These are phyloP conservation scores for Dysphania ambrosioides DNA, from an alignment of 148 eudicot genomes.

Conservation along the genomic window DNA sequence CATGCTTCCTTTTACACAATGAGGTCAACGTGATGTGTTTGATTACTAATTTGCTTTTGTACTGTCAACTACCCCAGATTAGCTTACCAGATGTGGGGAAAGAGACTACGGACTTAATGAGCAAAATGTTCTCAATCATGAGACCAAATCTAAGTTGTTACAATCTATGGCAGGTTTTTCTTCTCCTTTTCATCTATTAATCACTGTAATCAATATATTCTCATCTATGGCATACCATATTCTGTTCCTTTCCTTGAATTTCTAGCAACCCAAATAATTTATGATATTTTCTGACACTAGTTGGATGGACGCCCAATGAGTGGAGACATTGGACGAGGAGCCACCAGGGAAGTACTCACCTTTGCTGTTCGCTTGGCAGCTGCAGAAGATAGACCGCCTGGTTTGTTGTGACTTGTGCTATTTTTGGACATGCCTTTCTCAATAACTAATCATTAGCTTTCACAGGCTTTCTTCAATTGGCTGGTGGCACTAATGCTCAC, in stretches of 20 bases:
- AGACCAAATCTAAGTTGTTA: constrained; percentile 46
- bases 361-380: constrained; percentile 65
- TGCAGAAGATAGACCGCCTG: constrained; percentile 65
- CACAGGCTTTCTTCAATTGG: constrained; percentile 88
- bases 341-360: constrained; percentile 71
- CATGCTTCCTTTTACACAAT: background rate
- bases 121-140: constrained; percentile 64
- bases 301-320: constrained; percentile 98
- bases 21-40: background rate
- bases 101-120: constrained; percentile 51
- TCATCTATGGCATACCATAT: background rate
- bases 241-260: background rate
- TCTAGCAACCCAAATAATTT: constrained; percentile 12
- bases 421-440: background rate
- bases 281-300: constrained; percentile 33
- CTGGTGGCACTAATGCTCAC: constrained; percentile 97
- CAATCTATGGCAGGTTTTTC: constrained; percentile 89
- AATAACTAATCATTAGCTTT: background rate
- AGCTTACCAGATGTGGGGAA: constrained; percentile 71
- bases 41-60: constrained; percentile 18
- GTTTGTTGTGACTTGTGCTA: constrained; percentile 32
- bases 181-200: background rate
- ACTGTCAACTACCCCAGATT: constrained; percentile 47
- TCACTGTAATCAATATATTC: background rate
- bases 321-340: constrained; percentile 94